Evolutionary conservation across 1,284 basidiomycete species (phyloP).

Genomic region (Cryptococcus amylolentus): DNA sequence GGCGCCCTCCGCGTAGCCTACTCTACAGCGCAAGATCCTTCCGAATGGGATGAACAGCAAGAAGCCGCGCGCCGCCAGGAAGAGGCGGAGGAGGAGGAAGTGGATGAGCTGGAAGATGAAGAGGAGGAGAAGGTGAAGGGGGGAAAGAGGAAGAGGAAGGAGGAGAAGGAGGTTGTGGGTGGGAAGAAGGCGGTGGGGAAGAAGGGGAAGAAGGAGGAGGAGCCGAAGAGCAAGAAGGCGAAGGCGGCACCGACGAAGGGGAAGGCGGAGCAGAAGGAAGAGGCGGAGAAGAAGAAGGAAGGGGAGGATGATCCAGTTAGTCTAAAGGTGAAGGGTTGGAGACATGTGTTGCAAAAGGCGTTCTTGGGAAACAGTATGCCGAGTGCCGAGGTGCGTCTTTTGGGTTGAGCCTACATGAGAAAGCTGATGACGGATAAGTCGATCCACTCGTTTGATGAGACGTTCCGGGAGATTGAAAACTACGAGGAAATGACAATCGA

Average conservation of each 20-base stretch:
- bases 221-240: conserved; percentile 27
- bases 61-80: conserved; percentile 57
- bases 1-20: conserved; percentile 77
- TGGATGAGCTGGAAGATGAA: conserved; percentile 57
- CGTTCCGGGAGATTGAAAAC: conserved; percentile 78
- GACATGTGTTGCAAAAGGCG: conserved; percentile 83
- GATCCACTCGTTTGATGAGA: conserved; percentile 69
- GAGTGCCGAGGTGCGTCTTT: conserved; percentile 36
- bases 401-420: background rate
- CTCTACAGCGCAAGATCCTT: conserved; percentile 74
- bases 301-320: conserved; percentile 10
- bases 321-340: conserved; percentile 74
- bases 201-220: conserved; percentile 53
- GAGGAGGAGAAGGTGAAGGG: conserved; percentile 54
- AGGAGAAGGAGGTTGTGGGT: conserved; percentile 52
- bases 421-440: conserved; percentile 54
- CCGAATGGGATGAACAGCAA: conserved; percentile 58
- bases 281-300: conserved; percentile 20
- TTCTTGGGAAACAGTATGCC: conserved; percentile 64
- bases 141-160: conserved; percentile 56
- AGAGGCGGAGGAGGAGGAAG: conserved; percentile 62
- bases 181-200: conserved; percentile 52
- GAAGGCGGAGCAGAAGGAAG: conserved; percentile 28
- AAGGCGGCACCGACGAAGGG: conserved; percentile 24
- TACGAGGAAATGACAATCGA: conserved; percentile 80